These are phyloP conservation scores for Auricularia sp. DNA, from an alignment of 768 basidiomycete species.

Conservation along the genomic window DNA sequence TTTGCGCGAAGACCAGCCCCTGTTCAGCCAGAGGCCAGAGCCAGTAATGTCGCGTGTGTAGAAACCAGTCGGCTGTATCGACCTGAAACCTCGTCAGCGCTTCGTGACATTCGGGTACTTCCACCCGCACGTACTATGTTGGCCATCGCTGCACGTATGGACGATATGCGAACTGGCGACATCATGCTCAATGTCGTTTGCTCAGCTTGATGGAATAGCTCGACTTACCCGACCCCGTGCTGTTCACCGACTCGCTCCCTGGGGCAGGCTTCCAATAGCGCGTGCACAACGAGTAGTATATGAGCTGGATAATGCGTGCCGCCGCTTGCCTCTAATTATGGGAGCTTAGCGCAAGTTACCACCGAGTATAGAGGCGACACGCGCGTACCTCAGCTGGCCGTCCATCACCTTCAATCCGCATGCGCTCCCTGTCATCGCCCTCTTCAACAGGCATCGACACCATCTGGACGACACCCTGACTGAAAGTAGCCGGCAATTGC, in stretches of 20 bases:
- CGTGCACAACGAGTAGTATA: background rate
- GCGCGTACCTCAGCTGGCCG: background rate
- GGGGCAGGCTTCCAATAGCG: background rate
- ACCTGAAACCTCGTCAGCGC: background rate
- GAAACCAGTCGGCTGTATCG: background rate
- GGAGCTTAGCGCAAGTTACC: background rate
- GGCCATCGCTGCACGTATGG: slow-evolving; percentile 1
- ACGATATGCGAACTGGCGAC: background rate
- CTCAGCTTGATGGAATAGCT: background rate
- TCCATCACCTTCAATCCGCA: background rate
- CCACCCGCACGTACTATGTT: background rate
- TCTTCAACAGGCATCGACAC: background rate
- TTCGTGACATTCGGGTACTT: too few species aligned
- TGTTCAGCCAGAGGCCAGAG: background rate
- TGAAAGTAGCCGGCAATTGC: background rate
- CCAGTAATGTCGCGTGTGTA: slow-evolving; percentile 1
- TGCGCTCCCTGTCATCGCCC: too few species aligned
- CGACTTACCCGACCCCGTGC: background rate
- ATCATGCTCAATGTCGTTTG: background rate
- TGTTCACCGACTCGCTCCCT: background rate
- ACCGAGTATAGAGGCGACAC: background rate
- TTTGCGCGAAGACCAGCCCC: background rate
- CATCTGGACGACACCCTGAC: background rate
- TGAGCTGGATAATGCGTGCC: background rate
- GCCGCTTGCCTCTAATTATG: background rate